Evolutionary conservation across 1,139 yeast genomes (phyloP).

Genomic region (Geotrichum europaeum): DNA sequence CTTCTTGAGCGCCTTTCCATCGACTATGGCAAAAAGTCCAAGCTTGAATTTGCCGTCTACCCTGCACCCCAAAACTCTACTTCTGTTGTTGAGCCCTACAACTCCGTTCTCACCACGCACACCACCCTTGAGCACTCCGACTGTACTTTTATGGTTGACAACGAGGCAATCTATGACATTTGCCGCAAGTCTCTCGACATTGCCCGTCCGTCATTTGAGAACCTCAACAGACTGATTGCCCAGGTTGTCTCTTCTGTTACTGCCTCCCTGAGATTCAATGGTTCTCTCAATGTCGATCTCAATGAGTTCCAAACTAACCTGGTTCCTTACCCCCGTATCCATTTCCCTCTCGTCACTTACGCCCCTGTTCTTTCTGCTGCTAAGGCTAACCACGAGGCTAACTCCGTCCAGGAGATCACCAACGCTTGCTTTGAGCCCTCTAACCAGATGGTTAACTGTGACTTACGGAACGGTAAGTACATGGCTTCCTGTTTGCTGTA

Average conservation of each 20-base stretch:
- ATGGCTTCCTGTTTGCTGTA: conserved; percentile 97
- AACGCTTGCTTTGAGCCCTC: conserved; percentile 98
- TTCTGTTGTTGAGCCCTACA: conserved; percentile 96
- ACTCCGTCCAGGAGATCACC: conserved; percentile 88
- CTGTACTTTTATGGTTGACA: conserved; percentile 98
- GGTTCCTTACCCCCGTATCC: conserved; percentile 98
- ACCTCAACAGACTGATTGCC: conserved; percentile 88
- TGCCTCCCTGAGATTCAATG: conserved; percentile 96
- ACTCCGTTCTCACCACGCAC: conserved; percentile 93
- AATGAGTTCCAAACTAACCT: conserved; percentile 96
- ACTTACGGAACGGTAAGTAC: conserved; percentile 91
- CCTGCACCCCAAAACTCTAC: conserved; percentile 98
- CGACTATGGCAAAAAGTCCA: conserved; percentile 94
- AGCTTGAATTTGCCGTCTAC: conserved; percentile 94
- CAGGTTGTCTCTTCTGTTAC: conserved; percentile 97
- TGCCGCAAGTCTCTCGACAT: conserved; percentile 93
- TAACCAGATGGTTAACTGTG: conserved; percentile 98
- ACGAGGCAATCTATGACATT: conserved; percentile 97
- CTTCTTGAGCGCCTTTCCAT: conserved; percentile 85
- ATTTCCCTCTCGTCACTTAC: conserved; percentile 96
- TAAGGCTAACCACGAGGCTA: conserved; percentile 88
- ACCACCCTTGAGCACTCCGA: conserved; percentile 97
- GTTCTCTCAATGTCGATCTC: conserved; percentile 91
- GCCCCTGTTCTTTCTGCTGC: conserved; percentile 92
- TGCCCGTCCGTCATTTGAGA: conserved; percentile 79